A percentile compares a stretch with the other conserved stretches of the same genome.
These are phyloP conservation scores for Panaeolus papilionaceus DNA, from an alignment of 768 basidiomycete species.

Conservation along the genomic window DNA sequence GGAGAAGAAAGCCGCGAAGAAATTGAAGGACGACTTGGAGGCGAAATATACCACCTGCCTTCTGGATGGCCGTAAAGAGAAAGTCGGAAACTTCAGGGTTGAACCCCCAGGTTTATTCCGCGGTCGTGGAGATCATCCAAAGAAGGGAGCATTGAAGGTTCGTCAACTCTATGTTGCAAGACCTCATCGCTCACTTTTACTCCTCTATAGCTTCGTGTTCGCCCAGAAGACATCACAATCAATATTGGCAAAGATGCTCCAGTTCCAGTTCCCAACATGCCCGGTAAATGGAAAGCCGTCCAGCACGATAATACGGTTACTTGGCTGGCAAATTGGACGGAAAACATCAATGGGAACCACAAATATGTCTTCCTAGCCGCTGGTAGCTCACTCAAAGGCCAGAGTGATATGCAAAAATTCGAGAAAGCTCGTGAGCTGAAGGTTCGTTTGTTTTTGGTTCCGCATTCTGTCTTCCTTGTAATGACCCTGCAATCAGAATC, in stretches of 20 bases:
- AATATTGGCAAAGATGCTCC: constrained; percentile 85
- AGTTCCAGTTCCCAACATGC: constrained; percentile 87
- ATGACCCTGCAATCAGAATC: constrained; percentile 55
- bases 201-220: constrained; percentile 72
- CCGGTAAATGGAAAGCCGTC: constrained; percentile 90
- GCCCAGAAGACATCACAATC: constrained; percentile 94
- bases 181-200: constrained; percentile 11
- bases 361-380: constrained; percentile 99
- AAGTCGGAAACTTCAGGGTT: constrained; percentile 96
- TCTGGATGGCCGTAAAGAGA: constrained; percentile 97
- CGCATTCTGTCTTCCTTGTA: constrained; percentile 5
- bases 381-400: constrained; percentile 97
- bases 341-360: constrained; percentile 94
- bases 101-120: constrained; percentile 99
- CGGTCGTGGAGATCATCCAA: constrained; percentile 98
- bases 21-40: constrained; percentile 83
- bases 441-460: constrained; percentile 48
- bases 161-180: constrained; percentile 25
- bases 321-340: constrained; percentile 99
- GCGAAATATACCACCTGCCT: constrained; percentile 83
- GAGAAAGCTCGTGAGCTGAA: constrained; percentile 98
- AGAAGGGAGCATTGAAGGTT: constrained; percentile 95
- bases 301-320: constrained; percentile 96
- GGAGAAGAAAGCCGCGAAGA: constrained; percentile 93
- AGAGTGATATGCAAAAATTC: constrained; percentile 97